Evolutionary conservation across 495 filamentous ascomycete genomes (phyloP), one percentile per base, ranked within the genome.

Genomic region (Chaetomium tenue): DNA sequence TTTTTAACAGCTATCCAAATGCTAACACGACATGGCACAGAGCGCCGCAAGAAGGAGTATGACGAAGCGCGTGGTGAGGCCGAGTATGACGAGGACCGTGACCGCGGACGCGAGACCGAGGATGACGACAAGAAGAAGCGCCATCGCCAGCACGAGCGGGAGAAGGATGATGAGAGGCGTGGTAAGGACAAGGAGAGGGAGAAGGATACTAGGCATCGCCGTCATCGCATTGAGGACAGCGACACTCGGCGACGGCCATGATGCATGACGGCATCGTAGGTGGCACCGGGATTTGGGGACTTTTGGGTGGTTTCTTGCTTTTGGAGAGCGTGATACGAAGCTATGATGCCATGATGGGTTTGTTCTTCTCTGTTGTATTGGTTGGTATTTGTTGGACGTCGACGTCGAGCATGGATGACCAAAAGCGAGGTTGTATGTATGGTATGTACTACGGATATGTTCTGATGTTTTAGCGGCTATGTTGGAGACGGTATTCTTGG

Each of bases 1-100:
- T 42, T 18, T 0, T 6, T 18, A 20, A 11, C 8, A 42, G 28
- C 9, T 0, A 1, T 25, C 13, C 7, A 40, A 8, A 18, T 42
- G 54, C 44, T 59, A 12, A 61, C 25, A n/a, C 37, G 13, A 12
- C 23, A 15, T 53, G 23, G 22, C 37, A 58, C 61, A 79, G 77
- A 79, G 50, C 70, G 68, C 37, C 73, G 78, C 30, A 68, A 75
- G 40, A 74, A 71, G 33, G 79, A 81, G 46, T 48, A 60, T 8
- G 69, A 63, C 13, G 72, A 78, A 33, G 16, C 55, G 15, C 69
- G 66, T 22, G 37, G 18, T 30, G 56, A 63, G 30, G 52, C 63
- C 23, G 51, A 69, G 33, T 53, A 63, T 8, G 69, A 63, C 18
- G 65, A 59, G 50, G 68, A 64, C 11, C 65, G 66, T 57, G 67